Conservation (phyloP, 2,329 filamentous ascomycete species). For the Fonsecaea monophora region DNA sequence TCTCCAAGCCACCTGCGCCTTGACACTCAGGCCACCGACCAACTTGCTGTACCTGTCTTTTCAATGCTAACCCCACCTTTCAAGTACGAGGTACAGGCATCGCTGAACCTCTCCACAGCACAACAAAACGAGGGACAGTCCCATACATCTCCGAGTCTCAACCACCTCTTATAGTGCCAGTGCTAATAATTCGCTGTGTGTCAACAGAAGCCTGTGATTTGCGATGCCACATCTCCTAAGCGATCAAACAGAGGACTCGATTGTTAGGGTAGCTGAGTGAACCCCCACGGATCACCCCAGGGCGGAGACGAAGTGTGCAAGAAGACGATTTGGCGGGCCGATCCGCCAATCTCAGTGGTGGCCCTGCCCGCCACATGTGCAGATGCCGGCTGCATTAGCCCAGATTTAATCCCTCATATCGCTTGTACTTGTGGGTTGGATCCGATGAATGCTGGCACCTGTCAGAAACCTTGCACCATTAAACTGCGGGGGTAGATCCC, state of each 20-base stretch:
- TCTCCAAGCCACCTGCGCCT: no score
- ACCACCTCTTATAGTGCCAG: background rate
- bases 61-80: no score
- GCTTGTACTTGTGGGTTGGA: background rate
- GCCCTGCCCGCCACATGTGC: background rate
- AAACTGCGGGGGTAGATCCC: no score
- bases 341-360: conserved; percentile 4
- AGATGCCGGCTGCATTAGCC: background rate
- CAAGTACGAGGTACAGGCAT: no score
- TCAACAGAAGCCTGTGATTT: background rate
- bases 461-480: conserved; percentile 3
- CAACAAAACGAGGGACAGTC: background rate
- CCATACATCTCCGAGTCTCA: background rate
- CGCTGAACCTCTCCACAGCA: background rate
- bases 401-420: conserved; percentile 13
- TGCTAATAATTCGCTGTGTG: background rate
- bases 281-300: background rate
- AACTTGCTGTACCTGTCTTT: no score
- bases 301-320: background rate
- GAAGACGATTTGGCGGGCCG: background rate
- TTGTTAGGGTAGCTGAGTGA: background rate
- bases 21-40: no score
- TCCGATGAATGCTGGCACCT: conserved; percentile 5
- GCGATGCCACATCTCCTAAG: background rate
- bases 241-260: background rate